A percentile compares a stretch with the other conserved stretches of the same genome.
These are phyloP conservation scores for Saturnispora bothae DNA, from an alignment of 805 yeast species.

Conservation along the genomic window DNA sequence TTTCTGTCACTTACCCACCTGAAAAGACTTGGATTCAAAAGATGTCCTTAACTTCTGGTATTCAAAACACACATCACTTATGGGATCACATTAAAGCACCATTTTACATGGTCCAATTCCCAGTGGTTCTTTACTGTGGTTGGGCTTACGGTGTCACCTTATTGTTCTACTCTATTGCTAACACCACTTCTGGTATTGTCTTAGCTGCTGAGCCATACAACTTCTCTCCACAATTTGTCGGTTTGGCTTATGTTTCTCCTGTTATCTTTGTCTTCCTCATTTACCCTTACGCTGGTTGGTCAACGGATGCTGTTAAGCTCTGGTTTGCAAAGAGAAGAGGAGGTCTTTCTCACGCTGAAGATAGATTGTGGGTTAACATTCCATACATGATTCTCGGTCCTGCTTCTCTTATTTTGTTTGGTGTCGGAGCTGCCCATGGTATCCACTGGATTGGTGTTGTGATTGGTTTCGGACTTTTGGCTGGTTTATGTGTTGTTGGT, in stretches of 20 bases:
- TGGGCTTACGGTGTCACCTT: constrained; percentile 39
- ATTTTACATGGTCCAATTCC: constrained; percentile 33
- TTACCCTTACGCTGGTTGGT: constrained; percentile 37
- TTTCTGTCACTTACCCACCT: constrained; percentile 17
- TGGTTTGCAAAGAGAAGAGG: constrained; percentile 36
- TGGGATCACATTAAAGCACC: constrained; percentile 27
- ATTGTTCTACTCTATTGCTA: constrained; percentile 38
- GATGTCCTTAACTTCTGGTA: constrained; percentile 33
- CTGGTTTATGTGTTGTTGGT: constrained; percentile 45
- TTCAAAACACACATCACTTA: constrained; percentile 21
- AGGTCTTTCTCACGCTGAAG: constrained; percentile 48
- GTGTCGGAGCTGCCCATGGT: constrained; percentile 48
- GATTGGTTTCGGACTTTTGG: constrained; percentile 46
- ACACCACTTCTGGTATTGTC: constrained; percentile 37
- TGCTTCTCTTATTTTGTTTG: constrained; percentile 48
- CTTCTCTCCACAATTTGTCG: constrained; percentile 36
- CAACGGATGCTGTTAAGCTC: constrained; percentile 42
- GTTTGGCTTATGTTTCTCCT: constrained; percentile 45
- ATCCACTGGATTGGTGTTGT: constrained; percentile 47
- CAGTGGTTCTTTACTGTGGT: constrained; percentile 53
- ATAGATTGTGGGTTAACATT: constrained; percentile 41
- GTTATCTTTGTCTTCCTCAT: constrained; percentile 35
- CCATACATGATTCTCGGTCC: constrained; percentile 42
- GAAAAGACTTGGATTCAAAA: constrained; percentile 33
- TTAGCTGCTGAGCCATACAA: constrained; percentile 40